A percentile compares a stretch with the other conserved stretches of the same genome.
phyloP scores from a whole-genome alignment of 208 protist genomes.

The Trypanosoma scelopori region DNA sequence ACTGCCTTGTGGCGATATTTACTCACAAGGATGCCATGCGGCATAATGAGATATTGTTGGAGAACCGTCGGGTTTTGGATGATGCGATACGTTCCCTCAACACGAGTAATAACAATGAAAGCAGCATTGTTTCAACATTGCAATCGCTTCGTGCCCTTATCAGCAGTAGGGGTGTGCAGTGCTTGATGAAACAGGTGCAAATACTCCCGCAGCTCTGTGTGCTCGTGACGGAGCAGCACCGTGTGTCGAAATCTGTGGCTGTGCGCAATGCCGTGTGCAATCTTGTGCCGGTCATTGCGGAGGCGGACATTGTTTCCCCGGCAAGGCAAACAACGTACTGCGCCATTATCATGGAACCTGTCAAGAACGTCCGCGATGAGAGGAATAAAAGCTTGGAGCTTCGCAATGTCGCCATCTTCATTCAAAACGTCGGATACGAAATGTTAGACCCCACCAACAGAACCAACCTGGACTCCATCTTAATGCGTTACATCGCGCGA shows the following conservation, averaged over 20 bases:
- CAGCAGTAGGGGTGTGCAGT: constrained; percentile 63
- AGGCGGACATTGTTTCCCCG: constrained; percentile 63
- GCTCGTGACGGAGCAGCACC: constrained; percentile 84
- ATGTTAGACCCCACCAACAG: constrained; percentile 81
- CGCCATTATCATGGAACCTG: constrained; percentile 90
- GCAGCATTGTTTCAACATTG: constrained; percentile 71
- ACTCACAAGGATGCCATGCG: constrained; percentile 63
- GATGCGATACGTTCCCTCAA: constrained; percentile 77
- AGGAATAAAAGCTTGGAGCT: constrained; percentile 77
- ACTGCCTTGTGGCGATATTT: constrained; percentile 85
- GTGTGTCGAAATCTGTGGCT: constrained; percentile 70
- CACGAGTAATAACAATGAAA: constrained; percentile 81
- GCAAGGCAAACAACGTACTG: constrained; percentile 74
- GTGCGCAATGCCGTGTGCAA: constrained; percentile 83
- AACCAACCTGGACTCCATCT: constrained; percentile 85
- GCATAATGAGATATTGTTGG: constrained; percentile 78
- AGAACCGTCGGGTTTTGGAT: constrained; percentile 79
- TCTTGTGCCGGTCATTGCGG: constrained; percentile 86
- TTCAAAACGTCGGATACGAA: constrained; percentile 77
- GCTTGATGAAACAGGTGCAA: constrained; percentile 68
- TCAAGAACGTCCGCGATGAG: constrained; percentile 91
- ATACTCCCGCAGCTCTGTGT: constrained; percentile 76
- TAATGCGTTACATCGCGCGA: constrained; percentile 85
- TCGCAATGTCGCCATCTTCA: constrained; percentile 79
- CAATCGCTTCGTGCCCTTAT: constrained; percentile 78